Evolutionary conservation across 176 grass and related monocot species (phyloP).

Genomic region (Paspalum notatum): DNA sequence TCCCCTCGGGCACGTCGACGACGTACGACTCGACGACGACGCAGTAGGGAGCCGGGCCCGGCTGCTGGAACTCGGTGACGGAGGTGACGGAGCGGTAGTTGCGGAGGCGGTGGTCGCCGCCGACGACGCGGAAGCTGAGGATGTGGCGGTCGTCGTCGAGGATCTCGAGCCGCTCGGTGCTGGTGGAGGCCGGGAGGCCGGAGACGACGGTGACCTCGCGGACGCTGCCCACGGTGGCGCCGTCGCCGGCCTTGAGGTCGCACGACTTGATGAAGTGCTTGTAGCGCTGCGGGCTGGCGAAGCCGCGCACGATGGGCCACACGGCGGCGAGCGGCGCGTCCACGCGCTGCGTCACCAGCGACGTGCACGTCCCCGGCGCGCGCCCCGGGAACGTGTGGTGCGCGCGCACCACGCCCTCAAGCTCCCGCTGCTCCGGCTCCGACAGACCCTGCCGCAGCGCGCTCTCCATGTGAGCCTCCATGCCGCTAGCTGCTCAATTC

Average conservation of each 20-base stretch:
- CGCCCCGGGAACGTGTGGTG: slow-evolving; percentile 67
- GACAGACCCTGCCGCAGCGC: slow-evolving; percentile 47
- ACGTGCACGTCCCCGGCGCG: slow-evolving; percentile 62
- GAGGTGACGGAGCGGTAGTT: slow-evolving; percentile 98
- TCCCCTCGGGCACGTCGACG: slow-evolving; percentile 89
- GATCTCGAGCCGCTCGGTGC: slow-evolving; percentile 96
- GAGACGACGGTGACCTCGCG: slow-evolving; percentile 88
- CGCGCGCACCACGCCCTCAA: slow-evolving; percentile 47
- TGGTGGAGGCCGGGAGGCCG: slow-evolving; percentile 81
- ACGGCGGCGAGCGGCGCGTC: slow-evolving; percentile 70
- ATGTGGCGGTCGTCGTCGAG: slow-evolving; percentile 84
- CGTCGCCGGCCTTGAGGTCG: slow-evolving; percentile 58
- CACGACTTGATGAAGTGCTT: slow-evolving; percentile 98
- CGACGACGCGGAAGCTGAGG: slow-evolving; percentile 91
- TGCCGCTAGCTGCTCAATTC: too few relatives aligned
- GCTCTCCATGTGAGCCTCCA: slow-evolving; percentile 56
- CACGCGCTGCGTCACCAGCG: slow-evolving; percentile 81
- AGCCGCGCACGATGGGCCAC: slow-evolving; percentile 85
- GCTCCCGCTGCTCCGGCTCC: slow-evolving; percentile 38
- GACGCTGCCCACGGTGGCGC: slow-evolving; percentile 80
- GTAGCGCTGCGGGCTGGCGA: slow-evolving; percentile 79
- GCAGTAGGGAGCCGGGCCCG: slow-evolving; percentile 44
- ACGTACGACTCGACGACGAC: slow-evolving; percentile 92
- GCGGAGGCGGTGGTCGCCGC: slow-evolving; percentile 87
- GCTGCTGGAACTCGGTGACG: slow-evolving; percentile 69